Percentiles rank a stretch among this genome's conserved stretches.
Conservation (phyloP, 805 yeast genomes). For the Candida glaebosa region DNA sequence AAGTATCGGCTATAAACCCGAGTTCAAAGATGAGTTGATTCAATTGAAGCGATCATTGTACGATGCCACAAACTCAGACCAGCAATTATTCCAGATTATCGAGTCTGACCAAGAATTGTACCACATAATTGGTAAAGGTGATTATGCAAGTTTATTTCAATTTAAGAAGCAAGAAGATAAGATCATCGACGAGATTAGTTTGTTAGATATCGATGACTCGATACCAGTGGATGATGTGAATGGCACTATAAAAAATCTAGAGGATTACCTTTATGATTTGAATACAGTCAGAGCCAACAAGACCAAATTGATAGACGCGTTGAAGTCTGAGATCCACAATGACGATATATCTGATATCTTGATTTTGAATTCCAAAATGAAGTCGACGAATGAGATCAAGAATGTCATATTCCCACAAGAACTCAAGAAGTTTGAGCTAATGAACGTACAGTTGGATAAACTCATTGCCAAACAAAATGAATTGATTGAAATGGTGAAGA, state of each 20-base stretch:
- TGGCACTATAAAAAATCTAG: constrained; percentile 46
- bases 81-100: constrained; percentile 47
- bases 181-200: constrained; percentile 36
- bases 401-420: constrained; percentile 61
- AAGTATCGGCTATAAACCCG: constrained; percentile 20
- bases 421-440: constrained; percentile 70
- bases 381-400: constrained; percentile 54
- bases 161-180: constrained; percentile 3
- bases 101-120: constrained; percentile 27
- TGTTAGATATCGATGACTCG: constrained; percentile 68
- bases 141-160: constrained; percentile 32
- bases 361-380: constrained; percentile 57
- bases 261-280: constrained; percentile 57
- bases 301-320: constrained; percentile 52
- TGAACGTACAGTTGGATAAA: constrained; percentile 61
- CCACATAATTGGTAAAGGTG: constrained; percentile 37
- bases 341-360: constrained; percentile 84
- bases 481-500: constrained; percentile 32
- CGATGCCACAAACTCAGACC: constrained; percentile 61
- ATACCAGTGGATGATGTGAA: constrained; percentile 17
- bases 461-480: constrained; percentile 64
- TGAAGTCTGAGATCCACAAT: constrained; percentile 65
- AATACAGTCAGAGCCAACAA: constrained; percentile 64
- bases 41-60: constrained; percentile 55
- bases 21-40: constrained; percentile 37